These are phyloP conservation scores for Botrytis deweyae DNA, from an alignment of 2,329 filamentous ascomycete species.

Conservation along the genomic window DNA sequence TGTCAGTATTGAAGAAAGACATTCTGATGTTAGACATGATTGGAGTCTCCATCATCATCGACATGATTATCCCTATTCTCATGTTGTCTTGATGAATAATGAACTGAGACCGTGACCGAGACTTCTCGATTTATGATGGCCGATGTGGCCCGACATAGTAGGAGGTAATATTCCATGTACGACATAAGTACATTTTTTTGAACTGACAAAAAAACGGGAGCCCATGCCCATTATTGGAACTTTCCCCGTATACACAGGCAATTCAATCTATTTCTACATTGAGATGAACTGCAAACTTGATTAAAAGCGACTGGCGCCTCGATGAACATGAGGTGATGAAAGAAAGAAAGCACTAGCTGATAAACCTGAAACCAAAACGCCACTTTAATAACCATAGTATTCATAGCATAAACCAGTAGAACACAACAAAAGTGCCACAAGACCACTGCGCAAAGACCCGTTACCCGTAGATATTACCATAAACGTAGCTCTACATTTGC, in stretches of 20 bases:
- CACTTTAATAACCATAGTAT: neutral
- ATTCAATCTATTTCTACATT: neutral
- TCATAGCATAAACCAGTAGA: neutral
- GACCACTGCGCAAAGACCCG: neutral
- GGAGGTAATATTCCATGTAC: slow-evolving; percentile 1
- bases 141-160: neutral
- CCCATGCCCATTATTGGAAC: neutral
- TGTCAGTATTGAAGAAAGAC: slow-evolving; percentile 4
- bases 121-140: slow-evolving; percentile 9
- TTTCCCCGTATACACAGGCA: neutral
- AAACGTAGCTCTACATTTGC: slow-evolving; percentile 1
- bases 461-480: slow-evolving; percentile 1
- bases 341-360: neutral
- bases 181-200: neutral
- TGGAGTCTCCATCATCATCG: neutral
- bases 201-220: neutral
- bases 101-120: slow-evolving; percentile 17
- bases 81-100: slow-evolving; percentile 3
- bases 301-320: neutral
- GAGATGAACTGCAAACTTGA: slow-evolving; percentile 1
- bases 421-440: neutral
- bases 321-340: neutral
- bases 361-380: slow-evolving; percentile 1
- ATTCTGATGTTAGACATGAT: slow-evolving; percentile 7
- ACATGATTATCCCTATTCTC: neutral